Base-by-base conservation (phyloP, 495 filamentous ascomycete species). In the Penicillium odoratum region DNA sequence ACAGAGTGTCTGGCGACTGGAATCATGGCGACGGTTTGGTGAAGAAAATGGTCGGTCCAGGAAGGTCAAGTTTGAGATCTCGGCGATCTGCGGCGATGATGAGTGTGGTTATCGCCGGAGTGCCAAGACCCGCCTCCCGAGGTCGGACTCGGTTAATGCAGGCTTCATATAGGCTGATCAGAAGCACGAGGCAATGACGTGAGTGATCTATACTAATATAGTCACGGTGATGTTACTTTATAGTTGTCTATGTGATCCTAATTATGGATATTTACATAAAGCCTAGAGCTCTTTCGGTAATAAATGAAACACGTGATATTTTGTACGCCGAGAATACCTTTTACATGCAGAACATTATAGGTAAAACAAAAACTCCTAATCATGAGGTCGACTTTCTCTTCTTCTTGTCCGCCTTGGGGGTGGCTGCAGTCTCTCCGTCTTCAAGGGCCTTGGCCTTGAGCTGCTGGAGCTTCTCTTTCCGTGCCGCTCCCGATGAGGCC, bases 391-490 rank as follows among this genome's bases (percentile, higher is more conserved):
- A 72, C 70, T 76, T 75, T 67, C 66, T 73, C 72, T 76, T 78
- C 69, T 76, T 76, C 70, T 76, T 78, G 40, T 57, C 60, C 7
- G 66, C 64, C 60, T 72, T 75, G 18, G 64, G 42, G 13, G 69
- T 57, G 6, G 58, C 64, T 25, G 36, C 63, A 18, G 69, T 36
- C 51, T 71, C 66, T 34, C 73, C 72, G 46, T 78, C 77, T 34
- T 72, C 74, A 52, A 78, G 62, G 31, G 78, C 76, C 69, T 76
- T 65, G 36, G 72, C 74, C 70, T 82, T 83, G 61, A 79, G 80
- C 69, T 80, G 67, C 64, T 75, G 71, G n/a, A 82, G 75, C 69
- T 79, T 83, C 57, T 83, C 82, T 69, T 86, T 85, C 66, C 82
- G 78, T 54, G 85, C 83, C 5, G 78, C 78, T 52, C 74, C 66